Percentiles rank a stretch among this genome's conserved stretches.
phyloP scores from a whole-genome alignment of 2,329 filamentous ascomycete species.

The Elsinoe fawcettii region DNA sequence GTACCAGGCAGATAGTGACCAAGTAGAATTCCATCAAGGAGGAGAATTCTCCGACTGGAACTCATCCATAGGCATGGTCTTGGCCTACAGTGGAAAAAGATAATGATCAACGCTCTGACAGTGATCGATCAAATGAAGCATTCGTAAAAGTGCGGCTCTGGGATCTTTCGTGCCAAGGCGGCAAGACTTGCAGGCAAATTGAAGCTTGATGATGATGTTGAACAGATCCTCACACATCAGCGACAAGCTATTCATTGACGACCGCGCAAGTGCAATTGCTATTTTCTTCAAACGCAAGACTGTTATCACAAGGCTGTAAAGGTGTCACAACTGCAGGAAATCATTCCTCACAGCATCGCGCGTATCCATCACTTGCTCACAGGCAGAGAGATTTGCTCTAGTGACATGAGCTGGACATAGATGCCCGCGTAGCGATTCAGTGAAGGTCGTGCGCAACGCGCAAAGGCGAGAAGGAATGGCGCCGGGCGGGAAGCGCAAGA shows the following conservation, averaged over 20 bases:
- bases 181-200: background rate
- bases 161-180: background rate
- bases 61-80: no score
- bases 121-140: background rate
- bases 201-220: background rate
- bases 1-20: no score
- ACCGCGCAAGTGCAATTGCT: background rate
- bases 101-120: background rate
- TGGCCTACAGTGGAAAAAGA: no score
- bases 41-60: no score
- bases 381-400: background rate
- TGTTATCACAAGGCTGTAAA: no score
- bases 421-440: background rate
- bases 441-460: constrained; percentile 1
- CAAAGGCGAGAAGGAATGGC: constrained; percentile 38
- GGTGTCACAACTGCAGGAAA: background rate
- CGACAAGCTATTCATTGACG: background rate
- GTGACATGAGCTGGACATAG: background rate
- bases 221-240: background rate
- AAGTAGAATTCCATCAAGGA: no score
- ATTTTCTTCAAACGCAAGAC: background rate
- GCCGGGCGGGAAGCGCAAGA: constrained; percentile 51
- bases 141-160: background rate
- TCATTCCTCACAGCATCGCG: background rate
- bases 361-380: background rate